Conservation (phyloP, 345 rosid genomes). For the Brassica carinata region DNA sequence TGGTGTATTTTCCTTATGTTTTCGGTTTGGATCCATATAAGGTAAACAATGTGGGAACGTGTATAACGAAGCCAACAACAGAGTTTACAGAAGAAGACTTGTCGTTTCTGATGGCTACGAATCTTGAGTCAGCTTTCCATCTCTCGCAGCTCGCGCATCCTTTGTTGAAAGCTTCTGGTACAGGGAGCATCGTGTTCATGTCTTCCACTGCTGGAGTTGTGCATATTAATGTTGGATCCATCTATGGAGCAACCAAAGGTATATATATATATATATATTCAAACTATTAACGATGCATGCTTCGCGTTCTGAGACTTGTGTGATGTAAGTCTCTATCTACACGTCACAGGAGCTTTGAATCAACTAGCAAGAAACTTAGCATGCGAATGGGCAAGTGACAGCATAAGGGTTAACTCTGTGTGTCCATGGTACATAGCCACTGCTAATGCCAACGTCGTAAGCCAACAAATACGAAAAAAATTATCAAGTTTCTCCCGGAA, state of each 20-base stretch:
- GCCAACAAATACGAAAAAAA: no score
- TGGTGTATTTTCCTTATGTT: no score
- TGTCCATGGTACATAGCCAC: constrained; percentile 7
- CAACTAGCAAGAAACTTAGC: constrained; percentile 30
- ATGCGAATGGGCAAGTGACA: constrained; percentile 31
- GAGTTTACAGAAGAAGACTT: constrained; percentile 58
- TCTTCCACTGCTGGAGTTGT: constrained; percentile 61
- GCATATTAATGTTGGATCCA: neutral
- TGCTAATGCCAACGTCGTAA: neutral
- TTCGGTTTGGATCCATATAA: neutral
- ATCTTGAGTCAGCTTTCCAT: constrained; percentile 77
- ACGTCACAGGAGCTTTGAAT: constrained; percentile 19
- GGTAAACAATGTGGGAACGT: constrained; percentile 78
- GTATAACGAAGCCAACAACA: constrained; percentile 54
- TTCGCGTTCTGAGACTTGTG: neutral
- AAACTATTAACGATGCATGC: neutral
- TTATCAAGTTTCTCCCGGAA: no score
- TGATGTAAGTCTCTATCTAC: neutral
- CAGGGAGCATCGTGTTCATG: constrained; percentile 63
- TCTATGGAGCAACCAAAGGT: constrained; percentile 36
- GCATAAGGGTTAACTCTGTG: constrained; percentile 17
- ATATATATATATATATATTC: neutral
- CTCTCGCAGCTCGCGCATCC: constrained; percentile 71
- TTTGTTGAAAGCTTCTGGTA: constrained; percentile 60
- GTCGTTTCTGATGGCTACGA: constrained; percentile 58